Evolutionary conservation across 805 yeast genomes (phyloP).

Genomic region (Kodamaea neixiangensis): DNA sequence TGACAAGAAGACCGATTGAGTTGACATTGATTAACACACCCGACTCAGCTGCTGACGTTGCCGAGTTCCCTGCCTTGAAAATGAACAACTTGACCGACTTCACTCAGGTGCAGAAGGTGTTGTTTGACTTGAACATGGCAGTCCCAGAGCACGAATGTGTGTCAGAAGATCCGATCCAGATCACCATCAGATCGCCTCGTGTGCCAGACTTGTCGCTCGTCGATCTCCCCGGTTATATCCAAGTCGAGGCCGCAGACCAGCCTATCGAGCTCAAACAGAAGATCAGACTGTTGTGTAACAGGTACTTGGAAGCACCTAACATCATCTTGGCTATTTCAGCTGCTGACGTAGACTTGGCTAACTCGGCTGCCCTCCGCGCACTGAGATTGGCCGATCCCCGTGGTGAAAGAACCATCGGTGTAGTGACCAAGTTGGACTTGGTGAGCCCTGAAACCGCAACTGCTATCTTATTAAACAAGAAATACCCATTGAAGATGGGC

Average conservation of each 20-base stretch:
- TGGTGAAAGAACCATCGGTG: conserved; percentile 96
- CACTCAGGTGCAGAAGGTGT: conserved; percentile 80
- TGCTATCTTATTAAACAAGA: conserved; percentile 66
- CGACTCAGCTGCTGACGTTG: conserved; percentile 74
- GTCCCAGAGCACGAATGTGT: conserved; percentile 86
- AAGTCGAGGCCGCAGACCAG: conserved; percentile 95
- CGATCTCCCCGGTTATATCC: conserved; percentile 97
- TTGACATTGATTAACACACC: conserved; percentile 88
- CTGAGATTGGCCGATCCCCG: conserved; percentile 86
- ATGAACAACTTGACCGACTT: conserved; percentile 84
- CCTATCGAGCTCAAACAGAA: conserved; percentile 79
- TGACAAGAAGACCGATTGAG: conserved; percentile 96
- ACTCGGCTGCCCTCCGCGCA: conserved; percentile 91
- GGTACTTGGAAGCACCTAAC: conserved; percentile 87
- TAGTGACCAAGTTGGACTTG: conserved; percentile 88
- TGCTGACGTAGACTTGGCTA: conserved; percentile 97
- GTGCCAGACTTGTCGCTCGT: conserved; percentile 91
- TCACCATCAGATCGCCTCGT: conserved; percentile 83
- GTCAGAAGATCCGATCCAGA: conserved; percentile 90
- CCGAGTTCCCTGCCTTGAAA: conserved; percentile 91
- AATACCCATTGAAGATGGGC: conserved; percentile 93
- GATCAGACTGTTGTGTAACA: conserved; percentile 78
- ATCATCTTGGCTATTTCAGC: conserved; percentile 94
- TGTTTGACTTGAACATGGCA: conserved; percentile 87
- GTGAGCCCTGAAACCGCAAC: conserved; percentile 78